Evolutionary conservation across 495 filamentous ascomycete genomes (phyloP).

Genomic region (Aspergillus ostianus): DNA sequence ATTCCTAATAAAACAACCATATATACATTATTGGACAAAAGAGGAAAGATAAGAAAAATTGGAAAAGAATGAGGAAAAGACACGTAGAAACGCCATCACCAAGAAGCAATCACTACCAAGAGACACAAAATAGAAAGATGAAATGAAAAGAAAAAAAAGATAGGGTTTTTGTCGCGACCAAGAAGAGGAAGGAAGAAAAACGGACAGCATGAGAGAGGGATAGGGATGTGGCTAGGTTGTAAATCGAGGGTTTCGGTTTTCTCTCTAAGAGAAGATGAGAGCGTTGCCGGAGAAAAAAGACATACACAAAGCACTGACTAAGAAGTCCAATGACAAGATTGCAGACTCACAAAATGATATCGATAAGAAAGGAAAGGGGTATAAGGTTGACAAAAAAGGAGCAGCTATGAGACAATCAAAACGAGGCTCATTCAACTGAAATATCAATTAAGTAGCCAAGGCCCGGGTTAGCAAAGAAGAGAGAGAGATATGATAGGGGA

Average conservation of each 20-base stretch:
- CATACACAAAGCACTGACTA: background rate
- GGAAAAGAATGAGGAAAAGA: background rate
- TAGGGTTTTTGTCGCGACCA: background rate
- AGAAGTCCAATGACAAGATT: background rate
- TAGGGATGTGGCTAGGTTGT: background rate
- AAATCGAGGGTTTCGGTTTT: background rate
- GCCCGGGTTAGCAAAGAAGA: conserved; percentile 2
- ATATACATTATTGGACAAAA: conserved; percentile 11
- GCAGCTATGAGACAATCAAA: conserved; percentile 3
- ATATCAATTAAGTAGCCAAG: background rate
- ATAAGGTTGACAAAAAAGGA: conserved; percentile 13
- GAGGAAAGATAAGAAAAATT: conserved; percentile 1
- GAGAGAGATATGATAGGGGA: conserved; percentile 5
- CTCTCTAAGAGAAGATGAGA: background rate
- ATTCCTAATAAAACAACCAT: conserved; percentile 11
- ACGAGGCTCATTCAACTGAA: background rate
- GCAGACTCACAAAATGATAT: background rate
- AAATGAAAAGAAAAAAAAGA: conserved; percentile 1
- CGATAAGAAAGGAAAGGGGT: conserved; percentile 20
- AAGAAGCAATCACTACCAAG: conserved; percentile 2
- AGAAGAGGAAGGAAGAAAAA: background rate
- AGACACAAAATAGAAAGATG: conserved; percentile 1
- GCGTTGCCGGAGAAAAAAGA: background rate
- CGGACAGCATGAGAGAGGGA: background rate
- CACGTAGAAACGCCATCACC: conserved; percentile 7